phyloP scores from a whole-genome alignment of 2,329 filamentous ascomycete genomes.

The Ophiosphaerella narmari region DNA sequence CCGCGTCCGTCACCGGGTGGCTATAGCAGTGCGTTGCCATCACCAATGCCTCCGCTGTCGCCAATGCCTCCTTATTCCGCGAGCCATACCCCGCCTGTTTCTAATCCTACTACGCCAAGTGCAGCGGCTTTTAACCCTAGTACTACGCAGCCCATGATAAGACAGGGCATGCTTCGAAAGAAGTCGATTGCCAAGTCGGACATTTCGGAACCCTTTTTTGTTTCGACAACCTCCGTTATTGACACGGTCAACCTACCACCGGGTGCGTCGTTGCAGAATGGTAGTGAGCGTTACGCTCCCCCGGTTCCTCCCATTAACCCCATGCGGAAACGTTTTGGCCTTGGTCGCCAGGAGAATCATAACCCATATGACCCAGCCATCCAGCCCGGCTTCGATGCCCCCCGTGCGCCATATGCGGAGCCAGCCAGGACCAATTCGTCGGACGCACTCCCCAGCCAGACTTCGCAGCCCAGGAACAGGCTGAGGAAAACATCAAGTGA shows the following conservation, averaged over 20 bases:
- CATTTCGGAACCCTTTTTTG: constrained; percentile 64
- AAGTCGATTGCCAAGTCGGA: constrained; percentile 63
- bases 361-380: constrained; percentile 44
- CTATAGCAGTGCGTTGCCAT: constrained; percentile 49
- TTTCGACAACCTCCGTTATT: constrained; percentile 61
- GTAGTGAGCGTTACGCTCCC: constrained; percentile 43
- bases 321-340: constrained; percentile 57
- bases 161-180: constrained; percentile 53
- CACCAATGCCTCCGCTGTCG: constrained; percentile 51
- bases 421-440: constrained; percentile 50
- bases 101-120: constrained; percentile 51
- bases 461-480: constrained; percentile 42
- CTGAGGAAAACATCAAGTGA: constrained; percentile 58
- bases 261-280: constrained; percentile 60
- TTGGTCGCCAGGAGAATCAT: constrained; percentile 45
- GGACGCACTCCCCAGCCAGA: constrained; percentile 48
- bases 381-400: constrained; percentile 39
- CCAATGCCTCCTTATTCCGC: constrained; percentile 56
- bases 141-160: constrained; percentile 26
- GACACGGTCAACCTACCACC: constrained; percentile 62
- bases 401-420: constrained; percentile 38
- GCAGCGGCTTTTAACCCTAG: constrained; percentile 40
- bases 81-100: constrained; percentile 60
- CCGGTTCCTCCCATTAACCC: constrained; percentile 66
- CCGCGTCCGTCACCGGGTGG: constrained; percentile 44